Percentiles rank a stretch among this genome's conserved stretches.
Conservation (phyloP, 1,284 basidiomycete genomes). For the Boletellus sp. region DNA sequence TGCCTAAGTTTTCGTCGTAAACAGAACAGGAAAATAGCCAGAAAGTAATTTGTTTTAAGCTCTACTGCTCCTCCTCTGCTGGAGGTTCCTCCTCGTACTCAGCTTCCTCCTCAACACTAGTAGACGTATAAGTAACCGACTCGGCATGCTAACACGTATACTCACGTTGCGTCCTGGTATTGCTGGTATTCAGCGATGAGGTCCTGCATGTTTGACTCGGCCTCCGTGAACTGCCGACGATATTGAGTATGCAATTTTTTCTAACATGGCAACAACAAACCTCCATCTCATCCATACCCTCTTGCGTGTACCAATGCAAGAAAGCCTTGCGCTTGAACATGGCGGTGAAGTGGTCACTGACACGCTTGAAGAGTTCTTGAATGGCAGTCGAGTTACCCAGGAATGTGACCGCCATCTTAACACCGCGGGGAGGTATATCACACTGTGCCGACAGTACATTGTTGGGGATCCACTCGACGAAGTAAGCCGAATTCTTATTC, state of each 20-base stretch:
- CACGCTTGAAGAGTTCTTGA: constrained; percentile 97
- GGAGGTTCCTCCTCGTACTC: constrained; percentile 75
- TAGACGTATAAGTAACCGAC: background rate
- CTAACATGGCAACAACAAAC: constrained; percentile 34
- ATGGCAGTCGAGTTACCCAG: constrained; percentile 97
- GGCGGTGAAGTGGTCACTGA: constrained; percentile 94
- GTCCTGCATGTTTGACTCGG: constrained; percentile 96
- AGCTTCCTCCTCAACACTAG: constrained; percentile 73
- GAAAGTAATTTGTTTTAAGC: constrained; percentile 24
- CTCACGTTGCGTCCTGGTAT: constrained; percentile 92
- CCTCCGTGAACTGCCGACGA: constrained; percentile 76
- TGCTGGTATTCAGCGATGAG: constrained; percentile 93
- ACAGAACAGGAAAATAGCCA: constrained; percentile 14
- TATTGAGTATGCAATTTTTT: constrained; percentile 12
- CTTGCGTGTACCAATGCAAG: constrained; percentile 98
- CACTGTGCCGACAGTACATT: constrained; percentile 95
- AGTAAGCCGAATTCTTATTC: constrained; percentile 96
- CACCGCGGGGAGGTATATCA: constrained; percentile 89
- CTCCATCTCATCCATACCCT: constrained; percentile 99
- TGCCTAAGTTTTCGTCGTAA: constrained; percentile 37
- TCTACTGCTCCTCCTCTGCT: constrained; percentile 54
- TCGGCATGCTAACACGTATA: constrained; percentile 15
- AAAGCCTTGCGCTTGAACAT: constrained; percentile 99
- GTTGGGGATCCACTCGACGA: constrained; percentile 99
- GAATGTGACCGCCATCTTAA: constrained; percentile 97